A percentile compares a stretch with the other conserved stretches of the same genome.
Conservation (phyloP, 2,329 filamentous ascomycete genomes). For the Phyllosticta citribraziliensis region DNA sequence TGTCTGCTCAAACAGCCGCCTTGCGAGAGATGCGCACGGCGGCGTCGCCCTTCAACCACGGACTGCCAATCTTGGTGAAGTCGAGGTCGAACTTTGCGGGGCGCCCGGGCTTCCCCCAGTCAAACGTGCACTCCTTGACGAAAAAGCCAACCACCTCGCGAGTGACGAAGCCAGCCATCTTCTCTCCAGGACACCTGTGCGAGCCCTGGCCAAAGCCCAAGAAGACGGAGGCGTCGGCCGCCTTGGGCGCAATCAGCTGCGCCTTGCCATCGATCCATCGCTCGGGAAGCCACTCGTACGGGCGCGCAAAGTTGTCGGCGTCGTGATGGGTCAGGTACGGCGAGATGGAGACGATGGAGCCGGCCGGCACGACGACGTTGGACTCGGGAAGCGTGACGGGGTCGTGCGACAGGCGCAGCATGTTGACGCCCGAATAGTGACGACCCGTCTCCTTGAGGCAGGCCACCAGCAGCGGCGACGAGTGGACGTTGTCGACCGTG, state of each 20-base stretch:
- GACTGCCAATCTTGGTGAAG: not conserved
- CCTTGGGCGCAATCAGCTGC: not conserved
- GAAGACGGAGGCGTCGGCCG: not conserved
- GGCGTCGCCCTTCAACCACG: not conserved
- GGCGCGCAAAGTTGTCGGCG: slow-evolving; percentile 17
- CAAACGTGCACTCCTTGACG: not conserved
- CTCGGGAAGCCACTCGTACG: slow-evolving; percentile 25
- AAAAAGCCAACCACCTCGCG: not conserved
- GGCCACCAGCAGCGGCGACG: slow-evolving; percentile 11
- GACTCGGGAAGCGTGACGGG: not conserved
- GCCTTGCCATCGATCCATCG: slow-evolving; percentile 19
- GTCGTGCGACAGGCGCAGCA: not conserved
- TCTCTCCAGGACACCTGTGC: not conserved
- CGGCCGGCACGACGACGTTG: not conserved
- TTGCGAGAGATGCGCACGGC: not conserved
- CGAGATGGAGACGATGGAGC: slow-evolving; percentile 19
- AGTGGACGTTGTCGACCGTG: slow-evolving; percentile 8
- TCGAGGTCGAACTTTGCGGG: not conserved
- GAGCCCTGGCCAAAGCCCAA: not conserved
- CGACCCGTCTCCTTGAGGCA: slow-evolving; percentile 13
- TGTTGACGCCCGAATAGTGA: slow-evolving; percentile 7
- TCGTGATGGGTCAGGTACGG: slow-evolving; percentile 24
- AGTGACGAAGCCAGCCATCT: not conserved
- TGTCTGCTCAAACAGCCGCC: not conserved
- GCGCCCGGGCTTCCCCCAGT: not conserved